phyloP scores from a whole-genome alignment of 305 asterid species.

The Plantago rigida region DNA sequence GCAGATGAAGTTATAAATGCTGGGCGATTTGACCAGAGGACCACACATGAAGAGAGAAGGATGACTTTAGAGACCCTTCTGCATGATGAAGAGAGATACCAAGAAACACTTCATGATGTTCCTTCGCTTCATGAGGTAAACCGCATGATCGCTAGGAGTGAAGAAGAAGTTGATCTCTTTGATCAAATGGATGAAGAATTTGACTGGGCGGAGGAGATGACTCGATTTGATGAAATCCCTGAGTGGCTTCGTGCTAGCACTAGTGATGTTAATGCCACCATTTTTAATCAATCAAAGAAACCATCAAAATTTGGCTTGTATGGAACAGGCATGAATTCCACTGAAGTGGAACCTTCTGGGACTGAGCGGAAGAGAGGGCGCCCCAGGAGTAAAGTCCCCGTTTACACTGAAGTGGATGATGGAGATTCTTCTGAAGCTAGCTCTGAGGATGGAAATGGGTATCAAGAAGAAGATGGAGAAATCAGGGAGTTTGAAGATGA shows the following conservation, averaged over 20 bases:
- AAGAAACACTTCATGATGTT: slow-evolving; percentile 89
- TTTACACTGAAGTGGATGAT: slow-evolving; percentile 87
- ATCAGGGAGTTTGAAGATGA: slow-evolving; percentile 77
- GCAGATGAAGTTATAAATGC: slow-evolving; percentile 99
- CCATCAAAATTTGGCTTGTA: slow-evolving; percentile 47
- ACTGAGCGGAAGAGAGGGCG: slow-evolving; percentile 76
- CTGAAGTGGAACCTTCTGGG: slow-evolving; percentile 43
- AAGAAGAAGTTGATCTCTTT: slow-evolving; percentile 85
- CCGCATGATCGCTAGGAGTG: slow-evolving; percentile 96
- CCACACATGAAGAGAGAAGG: slow-evolving; percentile 98
- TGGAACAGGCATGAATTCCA: slow-evolving; percentile 46
- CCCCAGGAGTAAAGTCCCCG: slow-evolving; percentile 72
- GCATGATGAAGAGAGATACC: slow-evolving; percentile 97
- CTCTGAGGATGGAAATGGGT: slow-evolving; percentile 66
- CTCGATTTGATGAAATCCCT: slow-evolving; percentile 80
- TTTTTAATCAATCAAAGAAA: slow-evolving; percentile 73
- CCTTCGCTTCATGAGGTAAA: slow-evolving; percentile 96
- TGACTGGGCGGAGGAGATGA: slow-evolving; percentile 93
- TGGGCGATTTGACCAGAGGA: slow-evolving; percentile 97
- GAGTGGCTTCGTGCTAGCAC: slow-evolving; percentile 84
- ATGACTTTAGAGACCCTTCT: slow-evolving; percentile 81
- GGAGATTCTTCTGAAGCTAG: slow-evolving; percentile 82
- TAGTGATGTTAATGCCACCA: slow-evolving; percentile 63
- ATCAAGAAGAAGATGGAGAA: slow-evolving; percentile 74
- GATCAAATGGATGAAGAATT: slow-evolving; percentile 98